phyloP scores from a whole-genome alignment of 345 rosid genomes.

The Isatis tinctoria region DNA sequence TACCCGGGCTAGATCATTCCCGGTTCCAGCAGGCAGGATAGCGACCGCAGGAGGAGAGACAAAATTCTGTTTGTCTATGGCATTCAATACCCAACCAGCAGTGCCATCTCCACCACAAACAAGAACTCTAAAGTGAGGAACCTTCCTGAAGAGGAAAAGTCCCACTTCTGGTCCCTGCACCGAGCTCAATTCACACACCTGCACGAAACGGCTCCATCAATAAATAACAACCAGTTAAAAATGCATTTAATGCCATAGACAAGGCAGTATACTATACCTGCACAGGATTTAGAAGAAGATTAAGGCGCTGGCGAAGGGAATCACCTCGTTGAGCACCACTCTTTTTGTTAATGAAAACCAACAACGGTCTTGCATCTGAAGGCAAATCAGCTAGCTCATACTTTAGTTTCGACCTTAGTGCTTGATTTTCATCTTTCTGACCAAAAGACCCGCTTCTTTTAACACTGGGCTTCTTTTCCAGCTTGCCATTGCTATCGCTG shows the following conservation, averaged over 20 bases:
- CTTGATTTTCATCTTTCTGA: slow-evolving; percentile 74
- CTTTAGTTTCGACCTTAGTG: slow-evolving; percentile 61
- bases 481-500: slow-evolving; percentile 42
- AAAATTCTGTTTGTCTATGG: slow-evolving; percentile 80
- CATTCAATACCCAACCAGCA: slow-evolving; percentile 86
- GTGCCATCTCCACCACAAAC: slow-evolving; percentile 97
- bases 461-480: slow-evolving; percentile 48
- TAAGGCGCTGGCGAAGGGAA: slow-evolving; percentile 65
- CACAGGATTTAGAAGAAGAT: slow-evolving; percentile 81
- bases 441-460: slow-evolving; percentile 63
- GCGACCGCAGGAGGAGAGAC: slow-evolving; percentile 96
- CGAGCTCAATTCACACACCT: slow-evolving; percentile 85
- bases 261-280: slow-evolving; percentile 47
- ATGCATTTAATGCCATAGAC: not conserved
- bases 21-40: slow-evolving; percentile 94
- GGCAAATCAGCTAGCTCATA: slow-evolving; percentile 76
- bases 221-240: not conserved
- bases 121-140: slow-evolving; percentile 86
- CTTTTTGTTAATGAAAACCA: slow-evolving; percentile 88
- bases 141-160: slow-evolving; percentile 74
- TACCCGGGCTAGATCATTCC: slow-evolving; percentile 91
- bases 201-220: slow-evolving; percentile 26
- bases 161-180: slow-evolving; percentile 80
- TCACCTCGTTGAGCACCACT: slow-evolving; percentile 87
- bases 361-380: slow-evolving; percentile 73